Conservation (phyloP, 1,139 yeast species). For the Chernovozyma aurita region DNA sequence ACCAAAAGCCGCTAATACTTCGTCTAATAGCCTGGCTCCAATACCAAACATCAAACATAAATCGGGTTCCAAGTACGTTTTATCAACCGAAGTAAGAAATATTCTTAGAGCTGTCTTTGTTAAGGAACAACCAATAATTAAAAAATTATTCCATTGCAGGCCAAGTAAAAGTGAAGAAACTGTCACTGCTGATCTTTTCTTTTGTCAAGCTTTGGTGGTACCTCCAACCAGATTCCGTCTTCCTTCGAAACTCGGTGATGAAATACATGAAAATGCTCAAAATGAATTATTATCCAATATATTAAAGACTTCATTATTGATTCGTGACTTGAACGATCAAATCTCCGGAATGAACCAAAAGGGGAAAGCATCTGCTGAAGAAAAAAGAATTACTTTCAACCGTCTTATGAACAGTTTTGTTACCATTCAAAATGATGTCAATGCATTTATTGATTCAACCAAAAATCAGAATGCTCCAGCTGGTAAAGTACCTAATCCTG, state of each 20-base stretch:
- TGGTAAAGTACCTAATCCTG: slow-evolving; percentile 79
- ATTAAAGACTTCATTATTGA: slow-evolving; percentile 71
- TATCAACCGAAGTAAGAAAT: slow-evolving; percentile 83
- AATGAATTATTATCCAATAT: slow-evolving; percentile 82
- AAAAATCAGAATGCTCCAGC: slow-evolving; percentile 73
- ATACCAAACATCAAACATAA: slow-evolving; percentile 50
- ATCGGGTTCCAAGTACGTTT: slow-evolving; percentile 76
- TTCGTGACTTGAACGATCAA: slow-evolving; percentile 86
- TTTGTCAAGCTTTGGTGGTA: slow-evolving; percentile 80
- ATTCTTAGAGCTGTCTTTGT: slow-evolving; percentile 70
- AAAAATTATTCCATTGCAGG: slow-evolving; percentile 69
- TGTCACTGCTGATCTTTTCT: slow-evolving; percentile 83
- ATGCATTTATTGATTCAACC: slow-evolving; percentile 88
- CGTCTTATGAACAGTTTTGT: slow-evolving; percentile 94
- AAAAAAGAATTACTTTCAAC: slow-evolving; percentile 74
- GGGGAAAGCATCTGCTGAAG: slow-evolving; percentile 52
- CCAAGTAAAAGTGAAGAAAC: slow-evolving; percentile 45
- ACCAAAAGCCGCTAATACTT: slow-evolving; percentile 8
- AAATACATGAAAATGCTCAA: slow-evolving; percentile 90
- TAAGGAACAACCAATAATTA: slow-evolving; percentile 61
- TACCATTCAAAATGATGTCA: slow-evolving; percentile 90
- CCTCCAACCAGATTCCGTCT: slow-evolving; percentile 96
- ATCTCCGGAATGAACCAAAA: slow-evolving; percentile 55
- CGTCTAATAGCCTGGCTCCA: slow-evolving; percentile 10
- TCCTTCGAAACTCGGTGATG: slow-evolving; percentile 96